Percentiles rank a stretch among this genome's conserved stretches.
Evolutionary conservation across 2,329 filamentous ascomycete genomes (phyloP).

Genomic region (Sporothrix phasma): DNA sequence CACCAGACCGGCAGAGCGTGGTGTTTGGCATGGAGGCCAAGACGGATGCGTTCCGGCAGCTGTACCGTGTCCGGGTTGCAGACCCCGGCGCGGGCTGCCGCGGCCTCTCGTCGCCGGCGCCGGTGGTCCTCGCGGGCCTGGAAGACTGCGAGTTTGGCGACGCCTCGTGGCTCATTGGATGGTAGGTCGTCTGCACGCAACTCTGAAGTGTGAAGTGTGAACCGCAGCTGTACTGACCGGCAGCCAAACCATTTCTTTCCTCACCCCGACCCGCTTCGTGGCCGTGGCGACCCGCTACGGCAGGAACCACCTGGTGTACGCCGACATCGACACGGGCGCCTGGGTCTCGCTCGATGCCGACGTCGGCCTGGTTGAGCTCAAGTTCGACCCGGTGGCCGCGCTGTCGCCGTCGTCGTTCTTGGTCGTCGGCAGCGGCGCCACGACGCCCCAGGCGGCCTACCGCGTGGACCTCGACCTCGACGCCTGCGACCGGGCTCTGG

Average conservation of each 20-base stretch:
- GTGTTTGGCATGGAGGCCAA: slow-evolving; percentile 37
- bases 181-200: slow-evolving; percentile 20
- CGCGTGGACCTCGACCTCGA: slow-evolving; percentile 24
- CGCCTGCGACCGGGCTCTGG: slow-evolving; percentile 17
- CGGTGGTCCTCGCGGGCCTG: slow-evolving; percentile 22
- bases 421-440: slow-evolving; percentile 29
- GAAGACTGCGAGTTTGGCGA: slow-evolving; percentile 34
- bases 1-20: slow-evolving; percentile 33
- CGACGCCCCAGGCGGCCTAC: slow-evolving; percentile 28
- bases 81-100: not conserved
- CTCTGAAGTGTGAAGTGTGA: not conserved
- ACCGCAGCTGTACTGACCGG: no score
- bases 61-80: slow-evolving; percentile 29
- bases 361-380: slow-evolving; percentile 27
- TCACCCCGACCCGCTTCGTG: slow-evolving; percentile 29
- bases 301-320: slow-evolving; percentile 27
- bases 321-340: slow-evolving; percentile 28
- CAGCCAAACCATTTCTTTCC: slow-evolving; percentile 32
- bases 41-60: slow-evolving; percentile 34
- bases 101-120: not conserved
- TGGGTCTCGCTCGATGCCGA: slow-evolving; percentile 28
- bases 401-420: slow-evolving; percentile 29
- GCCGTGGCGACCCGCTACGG: slow-evolving; percentile 28
- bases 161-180: slow-evolving; percentile 25
- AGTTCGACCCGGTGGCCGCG: slow-evolving; percentile 27